These are phyloP conservation scores for Septoria petroselini DNA, from an alignment of 2,329 filamentous ascomycete genomes.

Conservation along the genomic window DNA sequence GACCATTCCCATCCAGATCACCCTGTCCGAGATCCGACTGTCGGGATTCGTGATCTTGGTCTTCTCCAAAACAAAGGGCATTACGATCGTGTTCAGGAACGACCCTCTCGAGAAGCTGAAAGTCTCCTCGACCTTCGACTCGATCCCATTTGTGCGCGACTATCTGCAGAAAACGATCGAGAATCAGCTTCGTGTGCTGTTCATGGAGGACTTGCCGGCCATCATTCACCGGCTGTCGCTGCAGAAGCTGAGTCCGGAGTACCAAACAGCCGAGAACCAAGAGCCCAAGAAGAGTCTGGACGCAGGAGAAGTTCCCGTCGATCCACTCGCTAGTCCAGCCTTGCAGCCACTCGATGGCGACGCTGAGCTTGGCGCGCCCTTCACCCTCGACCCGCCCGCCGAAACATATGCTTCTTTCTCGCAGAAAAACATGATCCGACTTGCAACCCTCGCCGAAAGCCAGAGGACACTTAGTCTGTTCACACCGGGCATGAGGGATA, in stretches of 20 bases:
- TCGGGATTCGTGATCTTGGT: slow-evolving; percentile 97
- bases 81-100: slow-evolving; percentile 96
- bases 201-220: slow-evolving; percentile 96
- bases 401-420: slow-evolving; percentile 90
- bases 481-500: slow-evolving; percentile 84
- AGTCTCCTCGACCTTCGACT: slow-evolving; percentile 98
- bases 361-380: slow-evolving; percentile 65
- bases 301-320: slow-evolving; percentile 26
- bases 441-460: slow-evolving; percentile 80
- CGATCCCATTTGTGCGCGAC: slow-evolving; percentile 95
- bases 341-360: slow-evolving; percentile 66
- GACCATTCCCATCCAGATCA: slow-evolving; percentile 97
- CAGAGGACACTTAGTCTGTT: slow-evolving; percentile 88
- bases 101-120: slow-evolving; percentile 96
- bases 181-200: slow-evolving; percentile 81
- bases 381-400: slow-evolving; percentile 73
- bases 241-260: slow-evolving; percentile 84
- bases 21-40: slow-evolving; percentile 88
- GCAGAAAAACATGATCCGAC: slow-evolving; percentile 82
- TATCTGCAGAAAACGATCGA: slow-evolving; percentile 97
- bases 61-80: slow-evolving; percentile 94
- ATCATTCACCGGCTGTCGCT: slow-evolving; percentile 93
- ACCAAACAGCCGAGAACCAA: slow-evolving; percentile 61
- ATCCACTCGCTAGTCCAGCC: slow-evolving; percentile 46
- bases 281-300: slow-evolving; percentile 48